Percentiles rank a stretch among this genome's conserved stretches.
These are phyloP conservation scores for Novymonas esmeraldas DNA, from an alignment of 208 protist species.

Conservation along the genomic window DNA sequence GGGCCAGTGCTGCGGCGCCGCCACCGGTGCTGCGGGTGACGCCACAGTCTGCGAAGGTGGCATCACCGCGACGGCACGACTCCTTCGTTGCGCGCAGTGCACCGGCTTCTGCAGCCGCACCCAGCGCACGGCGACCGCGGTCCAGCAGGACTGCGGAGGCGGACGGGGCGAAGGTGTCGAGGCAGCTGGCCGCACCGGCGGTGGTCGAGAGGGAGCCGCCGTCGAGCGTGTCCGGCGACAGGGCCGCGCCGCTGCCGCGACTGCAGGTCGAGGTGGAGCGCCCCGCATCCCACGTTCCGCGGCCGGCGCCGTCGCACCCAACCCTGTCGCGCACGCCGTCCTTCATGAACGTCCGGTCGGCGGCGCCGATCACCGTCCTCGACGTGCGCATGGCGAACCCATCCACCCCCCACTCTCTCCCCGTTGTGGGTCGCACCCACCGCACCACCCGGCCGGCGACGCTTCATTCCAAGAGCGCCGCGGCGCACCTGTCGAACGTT, in stretches of 20 bases:
- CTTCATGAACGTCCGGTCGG: conserved; percentile 1
- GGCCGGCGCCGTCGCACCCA: not conserved
- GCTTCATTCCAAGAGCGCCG: not conserved
- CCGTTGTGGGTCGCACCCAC: not conserved
- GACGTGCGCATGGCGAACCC: conserved; percentile 20
- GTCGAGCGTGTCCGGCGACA: not conserved
- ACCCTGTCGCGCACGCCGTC: not conserved
- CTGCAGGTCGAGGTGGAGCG: not conserved
- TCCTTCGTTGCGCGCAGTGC: no score
- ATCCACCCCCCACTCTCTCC: not conserved
- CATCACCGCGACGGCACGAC: no score
- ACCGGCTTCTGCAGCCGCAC: no score
- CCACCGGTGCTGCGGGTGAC: no score
- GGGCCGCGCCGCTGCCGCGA: not conserved
- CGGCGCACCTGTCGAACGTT: not conserved
- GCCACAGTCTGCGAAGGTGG: no score
- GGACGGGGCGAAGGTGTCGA: not conserved
- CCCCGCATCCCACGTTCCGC: no score
- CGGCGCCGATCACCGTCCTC: conserved; percentile 14
- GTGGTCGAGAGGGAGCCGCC: no score
- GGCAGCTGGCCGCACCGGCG: no score
- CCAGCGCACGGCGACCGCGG: no score
- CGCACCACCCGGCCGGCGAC: no score
- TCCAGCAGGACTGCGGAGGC: no score
- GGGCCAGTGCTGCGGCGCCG: no score